Base-by-base conservation (phyloP, 1,284 basidiomycete species). In the Volvariella volvacea region DNA sequence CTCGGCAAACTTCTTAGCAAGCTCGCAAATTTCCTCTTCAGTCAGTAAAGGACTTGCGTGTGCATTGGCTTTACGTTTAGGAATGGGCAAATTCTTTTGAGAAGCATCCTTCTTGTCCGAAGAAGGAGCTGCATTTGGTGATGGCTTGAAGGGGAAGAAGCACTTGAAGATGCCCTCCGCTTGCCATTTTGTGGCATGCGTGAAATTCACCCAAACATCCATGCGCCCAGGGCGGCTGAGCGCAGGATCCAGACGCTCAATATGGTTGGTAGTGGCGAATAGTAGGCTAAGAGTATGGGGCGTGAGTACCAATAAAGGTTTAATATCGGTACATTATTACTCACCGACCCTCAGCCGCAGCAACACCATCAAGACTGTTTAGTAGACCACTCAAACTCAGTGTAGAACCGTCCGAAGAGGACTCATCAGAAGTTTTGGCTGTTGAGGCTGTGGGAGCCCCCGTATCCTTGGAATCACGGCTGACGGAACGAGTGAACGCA, bases 181-280 rank as follows among this genome's bases (percentile, higher is more conserved):
- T 58, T 92, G 88, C 79, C 81, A 85, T 58, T 85, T 88, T 4
- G 83, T 88, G 6, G 89, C 88, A 56, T 90, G 83, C 47, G 83
- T 84, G 65, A 90, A 90, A 68, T 90, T 88, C 31, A 89, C 76
- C 87, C 88, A 89, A 12, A 90, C 88, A 55, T 90, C 87, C 86
- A 89, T 88, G 43, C 87, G 83, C 44, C 87, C 87, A 25, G 86
- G 85, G 17, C 85, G 75, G 61, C 81, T 86, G 38, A 89, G 69
- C 14, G 86, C 86, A 39, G 88, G 87, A 60, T 90, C 88, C 39
- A 90, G 73, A 43, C 88, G 83, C 61, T 90, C 87, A 55, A 90
- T 88, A 58, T 90, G 87, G 62, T 90, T 90, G 8, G 86, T 89
- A 6, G 87, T 89, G 28, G 85, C 84, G 59, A 89, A 89, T 8